Conservation (phyloP, 2,329 filamentous ascomycete genomes). For the Chalara sp. region DNA sequence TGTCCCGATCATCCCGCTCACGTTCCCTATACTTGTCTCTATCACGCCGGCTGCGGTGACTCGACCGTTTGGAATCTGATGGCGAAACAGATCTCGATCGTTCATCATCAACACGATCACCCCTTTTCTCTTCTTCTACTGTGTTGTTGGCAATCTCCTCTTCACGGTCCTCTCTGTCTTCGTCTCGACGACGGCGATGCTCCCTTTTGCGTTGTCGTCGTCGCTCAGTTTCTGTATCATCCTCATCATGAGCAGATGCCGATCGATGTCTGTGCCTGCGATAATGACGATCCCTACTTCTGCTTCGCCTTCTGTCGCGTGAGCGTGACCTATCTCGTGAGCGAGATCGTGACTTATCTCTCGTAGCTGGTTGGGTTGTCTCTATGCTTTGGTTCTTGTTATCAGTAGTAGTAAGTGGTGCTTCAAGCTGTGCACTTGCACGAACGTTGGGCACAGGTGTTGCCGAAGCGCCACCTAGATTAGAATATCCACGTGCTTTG, state of each 20-base stretch:
- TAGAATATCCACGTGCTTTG: constrained; percentile 30
- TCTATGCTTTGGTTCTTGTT: constrained; percentile 17
- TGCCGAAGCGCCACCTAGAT: constrained; percentile 29
- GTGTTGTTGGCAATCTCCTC: constrained; percentile 14
- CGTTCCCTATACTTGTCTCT: constrained; percentile 42
- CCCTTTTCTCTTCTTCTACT: constrained; percentile 13
- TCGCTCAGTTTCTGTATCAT: constrained; percentile 25
- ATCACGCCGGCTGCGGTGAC: constrained; percentile 56
- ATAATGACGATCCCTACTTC: constrained; percentile 20
- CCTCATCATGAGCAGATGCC: constrained; percentile 18
- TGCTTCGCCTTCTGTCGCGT: constrained; percentile 18
- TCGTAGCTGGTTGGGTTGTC: constrained; percentile 19
- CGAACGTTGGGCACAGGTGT: constrained; percentile 18
- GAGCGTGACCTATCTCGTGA: constrained; percentile 30
- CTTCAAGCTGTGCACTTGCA: constrained; percentile 20
- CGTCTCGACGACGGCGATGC: constrained; percentile 19
- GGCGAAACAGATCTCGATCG: constrained; percentile 61
- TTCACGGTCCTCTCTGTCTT: constrained; percentile 16
- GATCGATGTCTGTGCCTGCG: constrained; percentile 26
- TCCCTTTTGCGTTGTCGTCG: constrained; percentile 24
- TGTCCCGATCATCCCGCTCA: constrained; percentile 41
- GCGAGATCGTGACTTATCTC: constrained; percentile 6
- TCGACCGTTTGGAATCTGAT: constrained; percentile 47
- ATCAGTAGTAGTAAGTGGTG: constrained; percentile 2
- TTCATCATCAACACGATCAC: constrained; percentile 39